Evolutionary conservation across 306 rosid genomes (phyloP).

Genomic region (Quercus bicolor): DNA sequence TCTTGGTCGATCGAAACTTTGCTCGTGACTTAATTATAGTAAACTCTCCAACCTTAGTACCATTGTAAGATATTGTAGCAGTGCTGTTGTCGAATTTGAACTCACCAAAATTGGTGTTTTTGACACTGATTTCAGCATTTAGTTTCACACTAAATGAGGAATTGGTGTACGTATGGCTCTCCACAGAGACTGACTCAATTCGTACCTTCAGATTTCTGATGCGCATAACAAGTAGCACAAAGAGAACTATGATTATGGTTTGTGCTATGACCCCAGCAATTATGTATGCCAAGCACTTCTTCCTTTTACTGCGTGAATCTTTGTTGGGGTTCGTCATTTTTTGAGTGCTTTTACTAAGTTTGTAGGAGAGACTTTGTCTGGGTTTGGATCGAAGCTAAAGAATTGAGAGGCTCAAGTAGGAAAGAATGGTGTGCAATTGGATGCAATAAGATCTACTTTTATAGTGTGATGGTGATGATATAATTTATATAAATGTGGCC

Average conservation of each 20-base stretch:
- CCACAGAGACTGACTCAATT: conserved; percentile 14
- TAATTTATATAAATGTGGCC: background rate
- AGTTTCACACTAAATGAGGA: conserved; percentile 21
- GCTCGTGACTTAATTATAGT: conserved; percentile 15
- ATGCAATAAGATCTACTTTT: background rate
- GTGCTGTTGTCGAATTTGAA: conserved; percentile 29
- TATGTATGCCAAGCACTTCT: conserved; percentile 10
- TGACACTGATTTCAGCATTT: conserved; percentile 15
- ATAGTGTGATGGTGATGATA: background rate
- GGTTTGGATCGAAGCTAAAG: background rate
- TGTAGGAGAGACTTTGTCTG: background rate
- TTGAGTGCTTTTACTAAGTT: background rate
- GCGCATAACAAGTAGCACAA: conserved; percentile 19
- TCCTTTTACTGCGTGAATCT: conserved; percentile 10
- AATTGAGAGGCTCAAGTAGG: background rate
- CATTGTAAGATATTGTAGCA: conserved; percentile 22
- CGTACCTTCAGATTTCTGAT: conserved; percentile 35
- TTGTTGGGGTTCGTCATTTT: background rate
- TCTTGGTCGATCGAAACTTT: conserved; percentile 23
- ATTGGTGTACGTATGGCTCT: background rate
- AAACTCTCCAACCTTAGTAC: conserved; percentile 21
- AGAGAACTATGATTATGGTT: conserved; percentile 11
- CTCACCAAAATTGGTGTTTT: conserved; percentile 32
- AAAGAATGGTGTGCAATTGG: background rate
- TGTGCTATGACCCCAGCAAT: conserved; percentile 18